Evolutionary conservation across 192 early-diverging fungal species (phyloP).

Genomic region (Funneliformis mosseae): DNA sequence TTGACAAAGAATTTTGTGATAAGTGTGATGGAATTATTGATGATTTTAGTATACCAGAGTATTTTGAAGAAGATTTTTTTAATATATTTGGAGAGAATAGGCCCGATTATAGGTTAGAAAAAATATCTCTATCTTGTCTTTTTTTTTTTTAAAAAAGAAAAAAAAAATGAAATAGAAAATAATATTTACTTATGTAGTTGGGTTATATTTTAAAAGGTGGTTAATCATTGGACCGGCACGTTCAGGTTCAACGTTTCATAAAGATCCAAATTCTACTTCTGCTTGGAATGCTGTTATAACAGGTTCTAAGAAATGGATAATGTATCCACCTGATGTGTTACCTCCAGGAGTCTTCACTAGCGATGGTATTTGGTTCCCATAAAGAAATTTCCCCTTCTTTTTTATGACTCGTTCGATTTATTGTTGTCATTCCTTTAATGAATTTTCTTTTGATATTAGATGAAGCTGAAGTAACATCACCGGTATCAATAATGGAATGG

Average conservation of each 20-base stretch:
- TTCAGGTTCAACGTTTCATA: constrained; percentile 69
- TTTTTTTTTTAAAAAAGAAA: too few relatives aligned
- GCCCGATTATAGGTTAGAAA: constrained; percentile 56
- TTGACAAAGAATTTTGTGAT: constrained; percentile 65
- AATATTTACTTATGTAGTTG: constrained; percentile 1
- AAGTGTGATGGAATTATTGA: constrained; percentile 47
- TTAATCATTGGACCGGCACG: constrained; percentile 68
- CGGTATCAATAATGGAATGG: constrained; percentile 72
- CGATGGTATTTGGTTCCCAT: constrained; percentile 38
- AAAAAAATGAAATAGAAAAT: too few relatives aligned
- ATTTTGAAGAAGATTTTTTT: constrained; percentile 70
- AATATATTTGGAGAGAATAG: constrained; percentile 52
- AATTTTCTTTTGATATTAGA: constrained; percentile 38
- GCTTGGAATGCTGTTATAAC: constrained; percentile 76
- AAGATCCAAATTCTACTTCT: constrained; percentile 74
- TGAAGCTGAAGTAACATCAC: constrained; percentile 71
- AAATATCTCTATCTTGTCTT: neutral
- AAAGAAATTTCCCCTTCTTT: neutral
- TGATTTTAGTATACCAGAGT: constrained; percentile 61
- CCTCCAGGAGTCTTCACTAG: constrained; percentile 72
- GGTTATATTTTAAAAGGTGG: constrained; percentile 48
- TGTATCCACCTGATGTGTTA: constrained; percentile 66
- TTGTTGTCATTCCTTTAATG: neutral
- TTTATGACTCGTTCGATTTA: neutral
- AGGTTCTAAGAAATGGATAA: constrained; percentile 72